Evolutionary conservation across 2,329 filamentous ascomycete genomes (phyloP).

Genomic region (Alternaria novae-zelandiae): DNA sequence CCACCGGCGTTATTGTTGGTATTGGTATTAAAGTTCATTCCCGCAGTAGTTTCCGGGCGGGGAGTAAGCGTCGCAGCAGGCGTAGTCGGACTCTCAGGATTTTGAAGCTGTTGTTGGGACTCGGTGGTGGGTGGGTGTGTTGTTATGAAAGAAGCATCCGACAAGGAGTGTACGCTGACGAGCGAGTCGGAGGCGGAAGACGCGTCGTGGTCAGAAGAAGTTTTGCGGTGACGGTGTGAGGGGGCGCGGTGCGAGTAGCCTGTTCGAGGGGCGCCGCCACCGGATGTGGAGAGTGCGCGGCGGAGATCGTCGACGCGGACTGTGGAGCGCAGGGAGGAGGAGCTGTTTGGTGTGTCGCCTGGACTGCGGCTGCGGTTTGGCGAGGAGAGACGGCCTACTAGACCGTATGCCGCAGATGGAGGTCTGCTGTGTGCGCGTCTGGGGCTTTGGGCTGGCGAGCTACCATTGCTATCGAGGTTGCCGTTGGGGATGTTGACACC

Average conservation of each 20-base stretch:
- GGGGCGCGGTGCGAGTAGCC: conserved; percentile 37
- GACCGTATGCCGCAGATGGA: conserved; percentile 42
- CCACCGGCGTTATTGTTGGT: not conserved
- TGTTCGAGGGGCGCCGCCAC: conserved; percentile 33
- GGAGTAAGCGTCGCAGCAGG: conserved; percentile 34
- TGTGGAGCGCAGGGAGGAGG: conserved; percentile 46
- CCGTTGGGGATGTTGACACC: conserved; percentile 61
- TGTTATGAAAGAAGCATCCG: conserved; percentile 62
- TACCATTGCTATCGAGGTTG: conserved; percentile 39
- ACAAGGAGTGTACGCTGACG: conserved; percentile 73
- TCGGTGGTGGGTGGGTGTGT: conserved; percentile 21
- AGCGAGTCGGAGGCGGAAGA: conserved; percentile 67
- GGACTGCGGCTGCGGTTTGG: conserved; percentile 39
- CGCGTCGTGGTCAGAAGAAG: conserved; percentile 44
- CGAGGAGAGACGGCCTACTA: conserved; percentile 40
- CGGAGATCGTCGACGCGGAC: conserved; percentile 56
- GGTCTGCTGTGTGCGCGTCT: conserved; percentile 42
- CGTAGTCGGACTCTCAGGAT: conserved; percentile 11
- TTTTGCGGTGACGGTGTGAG: conserved; percentile 42
- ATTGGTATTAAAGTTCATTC: conserved; percentile 12
- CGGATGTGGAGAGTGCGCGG: conserved; percentile 50
- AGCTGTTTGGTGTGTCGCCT: conserved; percentile 41
- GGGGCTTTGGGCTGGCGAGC: conserved; percentile 41
- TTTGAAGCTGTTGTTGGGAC: not conserved
- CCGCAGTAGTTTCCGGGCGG: conserved; percentile 15